Base-by-base conservation (phyloP, 2,329 filamentous ascomycete species). In the Dothiorella sarmentorum region DNA sequence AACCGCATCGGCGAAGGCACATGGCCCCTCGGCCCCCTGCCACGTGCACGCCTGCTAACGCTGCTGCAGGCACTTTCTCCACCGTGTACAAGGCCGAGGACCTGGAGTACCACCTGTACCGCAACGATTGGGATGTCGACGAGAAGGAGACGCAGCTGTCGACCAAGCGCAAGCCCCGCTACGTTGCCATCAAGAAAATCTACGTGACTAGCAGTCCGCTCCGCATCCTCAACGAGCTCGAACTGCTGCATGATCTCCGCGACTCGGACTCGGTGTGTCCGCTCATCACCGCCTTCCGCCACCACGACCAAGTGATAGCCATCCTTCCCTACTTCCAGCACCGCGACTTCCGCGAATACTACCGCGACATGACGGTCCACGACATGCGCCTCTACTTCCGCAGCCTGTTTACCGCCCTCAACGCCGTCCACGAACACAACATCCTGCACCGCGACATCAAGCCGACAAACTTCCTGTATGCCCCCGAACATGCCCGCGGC, bases 71-170 rank as follows among this genome's bases (percentile, higher is more conserved):
- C 60, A 99, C 94, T 1, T 99, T 99, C 71, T 97, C 94, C 0
- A 97, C 94, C 2, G 94, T 99, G 11, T 99, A 99, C 81, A 99
- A 99, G 74, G 94, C 95, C 18, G 91, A 97, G 73, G 94, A 99
- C 71, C 77, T 97, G 24, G 81, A 88, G 58, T 96, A 97, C 71
- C 84, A 94, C 63, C 79, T 82, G 60, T 95, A 90, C 73, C 79
- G 89, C 63, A 97, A 97, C 70, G 83, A 87, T 63, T 97, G 93
- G 91, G 92, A 97, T 68, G 72, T 88, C 37, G 81, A 83, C 44
- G 86, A 82, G 63, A 85, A 86, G 40, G 81, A 85, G 58, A 78
- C n/a, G n/a, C n/a, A n/a, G n/a, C n/a, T n/a, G n/a, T n/a, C n/a
- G n/a, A n/a, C n/a, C 26, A 57, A 18, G 24, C 77, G 76, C 52